These are phyloP conservation scores for Salix dunnii DNA, from an alignment of 345 rosid species.

Conservation along the genomic window DNA sequence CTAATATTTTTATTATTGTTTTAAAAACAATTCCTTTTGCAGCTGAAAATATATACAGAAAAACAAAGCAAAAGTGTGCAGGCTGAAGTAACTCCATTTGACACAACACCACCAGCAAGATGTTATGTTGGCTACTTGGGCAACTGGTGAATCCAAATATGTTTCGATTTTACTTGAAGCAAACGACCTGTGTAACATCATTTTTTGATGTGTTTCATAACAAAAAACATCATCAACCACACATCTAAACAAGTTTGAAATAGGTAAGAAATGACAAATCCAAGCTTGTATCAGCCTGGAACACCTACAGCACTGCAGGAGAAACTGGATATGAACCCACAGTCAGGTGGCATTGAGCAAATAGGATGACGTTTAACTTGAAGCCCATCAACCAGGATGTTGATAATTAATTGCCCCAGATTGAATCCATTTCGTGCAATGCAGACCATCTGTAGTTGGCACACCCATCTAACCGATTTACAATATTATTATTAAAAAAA, in stretches of 20 bases:
- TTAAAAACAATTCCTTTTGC: neutral
- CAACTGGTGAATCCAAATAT: conserved; percentile 8
- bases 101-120: conserved; percentile 13
- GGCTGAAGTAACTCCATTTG: conserved; percentile 20
- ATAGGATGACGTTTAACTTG: neutral
- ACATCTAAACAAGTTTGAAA: too few species aligned
- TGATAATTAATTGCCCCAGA: neutral
- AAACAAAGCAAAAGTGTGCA: conserved; percentile 18
- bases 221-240: too few species aligned
- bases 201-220: too few species aligned
- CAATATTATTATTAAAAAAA: too few species aligned
- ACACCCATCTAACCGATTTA: neutral
- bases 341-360: neutral
- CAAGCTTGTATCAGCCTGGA: neutral
- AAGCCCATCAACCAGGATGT: neutral
- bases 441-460: neutral
- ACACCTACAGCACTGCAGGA: neutral
- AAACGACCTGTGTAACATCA: neutral
- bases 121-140: conserved; percentile 3
- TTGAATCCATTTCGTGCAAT: neutral
- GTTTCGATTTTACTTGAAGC: neutral
- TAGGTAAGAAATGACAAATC: neutral
- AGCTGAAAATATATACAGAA: conserved; percentile 24
- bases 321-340: neutral
- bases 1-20: neutral